Evolutionary conservation across 2,329 filamentous ascomycete species (phyloP).

Genomic region (Thermomyces lanuginosus): DNA sequence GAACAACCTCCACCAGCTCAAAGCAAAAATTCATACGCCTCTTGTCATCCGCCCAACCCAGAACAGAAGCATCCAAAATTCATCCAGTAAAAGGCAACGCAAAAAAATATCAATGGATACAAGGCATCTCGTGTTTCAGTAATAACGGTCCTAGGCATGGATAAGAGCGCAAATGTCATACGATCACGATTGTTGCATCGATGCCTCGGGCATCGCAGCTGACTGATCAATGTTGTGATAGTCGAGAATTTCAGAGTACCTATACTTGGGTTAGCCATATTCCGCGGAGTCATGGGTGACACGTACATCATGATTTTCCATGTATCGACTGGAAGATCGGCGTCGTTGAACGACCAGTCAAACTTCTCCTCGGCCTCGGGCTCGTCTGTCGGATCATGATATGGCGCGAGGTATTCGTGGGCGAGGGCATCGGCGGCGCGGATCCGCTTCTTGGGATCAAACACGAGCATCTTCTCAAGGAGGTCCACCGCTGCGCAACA

Average conservation of each 20-base stretch:
- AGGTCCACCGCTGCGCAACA: slow-evolving; percentile 60
- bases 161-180: too few species aligned
- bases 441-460: slow-evolving; percentile 92
- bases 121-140: too few species aligned
- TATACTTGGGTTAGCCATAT: slow-evolving; percentile 22
- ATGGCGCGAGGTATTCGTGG: slow-evolving; percentile 87
- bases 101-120: too few species aligned
- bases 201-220: slow-evolving; percentile 5
- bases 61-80: too few species aligned
- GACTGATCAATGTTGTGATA: slow-evolving; percentile 77
- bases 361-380: slow-evolving; percentile 94
- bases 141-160: too few species aligned
- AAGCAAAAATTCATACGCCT: too few species aligned
- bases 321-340: slow-evolving; percentile 91
- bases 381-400: slow-evolving; percentile 95
- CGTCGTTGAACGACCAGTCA: slow-evolving; percentile 99
- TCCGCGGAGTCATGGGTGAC: slow-evolving; percentile 1
- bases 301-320: slow-evolving; percentile 99
- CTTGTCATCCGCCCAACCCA: too few species aligned
- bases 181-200: slow-evolving; percentile 4
- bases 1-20: too few species aligned
- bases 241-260: slow-evolving; percentile 97
- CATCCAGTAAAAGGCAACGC: too few species aligned
- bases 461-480: slow-evolving; percentile 91
- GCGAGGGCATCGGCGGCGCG: slow-evolving; percentile 71